These are phyloP conservation scores for Jasminum sambac DNA, from an alignment of 257 asterid species.

Conservation along the genomic window DNA sequence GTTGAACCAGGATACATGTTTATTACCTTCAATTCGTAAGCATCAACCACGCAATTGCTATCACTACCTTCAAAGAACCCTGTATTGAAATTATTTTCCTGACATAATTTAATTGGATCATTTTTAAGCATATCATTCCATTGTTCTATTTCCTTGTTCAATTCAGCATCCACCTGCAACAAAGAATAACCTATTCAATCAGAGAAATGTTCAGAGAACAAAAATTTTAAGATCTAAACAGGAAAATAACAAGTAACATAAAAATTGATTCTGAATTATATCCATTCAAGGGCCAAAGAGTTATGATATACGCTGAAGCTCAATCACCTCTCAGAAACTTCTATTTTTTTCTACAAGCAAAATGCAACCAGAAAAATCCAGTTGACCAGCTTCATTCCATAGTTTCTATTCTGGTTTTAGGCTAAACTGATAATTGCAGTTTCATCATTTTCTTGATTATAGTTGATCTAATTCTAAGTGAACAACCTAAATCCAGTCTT, in stretches of 20 bases:
- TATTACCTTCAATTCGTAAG: constrained; percentile 90
- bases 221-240: constrained; percentile 12
- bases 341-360: not conserved
- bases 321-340: not conserved
- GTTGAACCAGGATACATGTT: not conserved
- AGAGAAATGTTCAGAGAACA: not conserved
- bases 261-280: not conserved
- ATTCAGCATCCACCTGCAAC: constrained; percentile 78
- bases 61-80: constrained; percentile 97
- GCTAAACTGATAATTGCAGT: not conserved
- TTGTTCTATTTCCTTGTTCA: constrained; percentile 85
- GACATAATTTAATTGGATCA: constrained; percentile 83
- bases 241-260: constrained; percentile 3
- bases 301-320: not conserved
- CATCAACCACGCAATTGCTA: constrained; percentile 81
- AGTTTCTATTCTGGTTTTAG: not conserved
- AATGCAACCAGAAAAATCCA: not conserved
- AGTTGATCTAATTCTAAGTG: not conserved
- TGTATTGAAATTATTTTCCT: constrained; percentile 82
- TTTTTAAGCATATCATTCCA: constrained; percentile 89
- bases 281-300: not conserved
- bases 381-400: not conserved
- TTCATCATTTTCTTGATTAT: not conserved
- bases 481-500: not conserved
- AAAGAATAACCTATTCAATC: constrained; percentile 12